Evolutionary conservation across 179 eudicot genomes (phyloP), one percentile per base, ranked within the genome.

Genomic region (Sideroxylon spinosum): DNA sequence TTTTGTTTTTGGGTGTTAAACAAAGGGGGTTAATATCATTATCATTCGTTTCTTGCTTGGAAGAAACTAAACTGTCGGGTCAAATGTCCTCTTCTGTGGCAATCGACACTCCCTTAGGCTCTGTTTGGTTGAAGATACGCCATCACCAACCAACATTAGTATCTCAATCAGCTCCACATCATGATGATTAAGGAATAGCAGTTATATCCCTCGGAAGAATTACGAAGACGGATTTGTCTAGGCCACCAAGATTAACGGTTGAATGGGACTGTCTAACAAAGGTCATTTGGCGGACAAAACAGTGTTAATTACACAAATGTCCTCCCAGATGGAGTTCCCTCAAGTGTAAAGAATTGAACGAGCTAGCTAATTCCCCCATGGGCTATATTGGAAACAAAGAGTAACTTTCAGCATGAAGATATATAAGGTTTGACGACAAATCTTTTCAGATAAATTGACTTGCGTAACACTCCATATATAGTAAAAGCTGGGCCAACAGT

Each of bases 161-260:
- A 59, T 37, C 76, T 48, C 52, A 74, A 37, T 59, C 76, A 32
- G 56, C 59, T 66, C 28, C n/a, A 19, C 53, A 57, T 57, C 28
- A 57, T 50, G 32, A 73, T 19, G 17, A 29, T 11, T n/a, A 16
- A 26, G 20, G 12, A 62, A 19, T 28, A 11, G 16, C 0, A 1
- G 52, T 29, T 0, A 16, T 14, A 9, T 14, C 56, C 56, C 53
- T 73, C 25, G 9, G 0, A 29, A 12, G 16, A 56, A 17, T 26
- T 52, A 19, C 8, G 12, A 74, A n/a, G 13, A 74, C 59, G 37
- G 66, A 7, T 74, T 32, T 12, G n/a, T 55, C 48, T 72, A 16
- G 9, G 48, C 37, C 23, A 28, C 76, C 65, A 55, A 73, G 65
- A 56, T 56, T 73, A 73, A 73, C 76, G 76, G 76, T 59, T 59